Percentiles rank a stretch among this genome's conserved stretches.
Conservation (phyloP, 78 protist species). For the Mastigamoeba balamuthi region DNA sequence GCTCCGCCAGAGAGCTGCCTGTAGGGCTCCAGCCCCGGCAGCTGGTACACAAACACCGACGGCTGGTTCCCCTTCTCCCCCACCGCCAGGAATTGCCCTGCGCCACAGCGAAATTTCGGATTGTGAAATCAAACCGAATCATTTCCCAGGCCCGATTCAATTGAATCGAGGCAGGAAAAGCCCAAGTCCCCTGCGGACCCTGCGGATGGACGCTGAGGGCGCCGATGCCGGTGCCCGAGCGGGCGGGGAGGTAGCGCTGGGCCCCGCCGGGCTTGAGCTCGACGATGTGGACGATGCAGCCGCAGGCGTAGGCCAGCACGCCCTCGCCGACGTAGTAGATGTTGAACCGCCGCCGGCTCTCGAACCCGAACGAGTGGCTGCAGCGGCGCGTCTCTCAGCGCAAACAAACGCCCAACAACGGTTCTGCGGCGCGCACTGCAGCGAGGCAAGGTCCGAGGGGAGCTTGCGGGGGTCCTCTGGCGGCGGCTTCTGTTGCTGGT, state of each 20-base stretch:
- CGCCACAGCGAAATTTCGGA: too few relatives aligned
- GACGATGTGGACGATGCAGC: neutral
- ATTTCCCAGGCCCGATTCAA: too few relatives aligned
- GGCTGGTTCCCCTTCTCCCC: conserved; percentile 39
- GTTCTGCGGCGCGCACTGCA: too few relatives aligned
- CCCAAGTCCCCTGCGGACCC: too few relatives aligned
- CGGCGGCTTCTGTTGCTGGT: too few relatives aligned
- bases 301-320: neutral
- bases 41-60: conserved; percentile 11
- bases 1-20: conserved; percentile 49
- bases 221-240: neutral
- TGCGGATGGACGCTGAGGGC: neutral
- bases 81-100: conserved; percentile 30
- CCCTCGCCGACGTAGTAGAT: neutral
- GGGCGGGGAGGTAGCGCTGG: neutral
- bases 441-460: too few relatives aligned
- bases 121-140: too few relatives aligned
- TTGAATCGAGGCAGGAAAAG: too few relatives aligned
- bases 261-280: neutral
- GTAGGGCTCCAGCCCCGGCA: conserved; percentile 3
- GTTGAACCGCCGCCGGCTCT: neutral
- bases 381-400: too few relatives aligned
- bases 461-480: too few relatives aligned
- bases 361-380: neutral
- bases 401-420: too few relatives aligned